These are phyloP conservation scores for Ceratocystis smalleyi DNA, from an alignment of 2,329 filamentous ascomycete genomes.

Conservation along the genomic window DNA sequence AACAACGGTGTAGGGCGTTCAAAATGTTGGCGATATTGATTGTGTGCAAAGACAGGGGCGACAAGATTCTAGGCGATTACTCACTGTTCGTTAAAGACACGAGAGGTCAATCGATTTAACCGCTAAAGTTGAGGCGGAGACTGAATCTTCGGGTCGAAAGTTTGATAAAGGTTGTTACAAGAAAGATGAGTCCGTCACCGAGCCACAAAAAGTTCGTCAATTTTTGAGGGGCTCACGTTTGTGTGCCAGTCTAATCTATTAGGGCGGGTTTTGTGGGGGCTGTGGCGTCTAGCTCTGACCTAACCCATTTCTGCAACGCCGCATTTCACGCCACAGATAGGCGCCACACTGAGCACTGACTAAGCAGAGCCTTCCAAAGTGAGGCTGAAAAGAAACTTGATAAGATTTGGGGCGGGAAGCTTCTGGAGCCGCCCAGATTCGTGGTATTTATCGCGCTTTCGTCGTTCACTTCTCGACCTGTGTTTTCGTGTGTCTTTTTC, in stretches of 20 bases:
- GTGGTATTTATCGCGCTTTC: conserved; percentile 1
- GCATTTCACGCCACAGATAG: not conserved
- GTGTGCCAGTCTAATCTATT: conserved; percentile 11
- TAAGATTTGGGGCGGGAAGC: conserved; percentile 12
- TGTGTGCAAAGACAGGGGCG: not conserved
- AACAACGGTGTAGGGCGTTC: not conserved
- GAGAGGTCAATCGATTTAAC: conserved; percentile 99
- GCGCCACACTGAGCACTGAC: conserved; percentile 4
- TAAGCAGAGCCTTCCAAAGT: not conserved
- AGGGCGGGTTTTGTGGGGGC: conserved; percentile 12
- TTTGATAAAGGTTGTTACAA: conserved; percentile 16
- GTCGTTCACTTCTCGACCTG: not conserved
- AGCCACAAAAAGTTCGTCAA: conserved; percentile 15
- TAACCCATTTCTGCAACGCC: not conserved
- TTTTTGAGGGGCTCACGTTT: conserved; percentile 14
- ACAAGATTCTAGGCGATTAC: conserved; percentile 19
- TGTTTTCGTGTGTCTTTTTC: not conserved
- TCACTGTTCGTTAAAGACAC: conserved; percentile 44
- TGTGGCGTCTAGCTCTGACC: not conserved
- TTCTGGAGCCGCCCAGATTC: conserved; percentile 9
- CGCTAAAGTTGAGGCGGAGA: conserved; percentile 82
- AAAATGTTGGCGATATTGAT: not conserved
- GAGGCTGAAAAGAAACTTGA: conserved; percentile 3
- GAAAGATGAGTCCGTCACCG: conserved; percentile 6
- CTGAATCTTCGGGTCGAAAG: conserved; percentile 83